These are phyloP conservation scores for Neofusicoccum sp. DNA, from an alignment of 2,329 filamentous ascomycete species.

Conservation along the genomic window DNA sequence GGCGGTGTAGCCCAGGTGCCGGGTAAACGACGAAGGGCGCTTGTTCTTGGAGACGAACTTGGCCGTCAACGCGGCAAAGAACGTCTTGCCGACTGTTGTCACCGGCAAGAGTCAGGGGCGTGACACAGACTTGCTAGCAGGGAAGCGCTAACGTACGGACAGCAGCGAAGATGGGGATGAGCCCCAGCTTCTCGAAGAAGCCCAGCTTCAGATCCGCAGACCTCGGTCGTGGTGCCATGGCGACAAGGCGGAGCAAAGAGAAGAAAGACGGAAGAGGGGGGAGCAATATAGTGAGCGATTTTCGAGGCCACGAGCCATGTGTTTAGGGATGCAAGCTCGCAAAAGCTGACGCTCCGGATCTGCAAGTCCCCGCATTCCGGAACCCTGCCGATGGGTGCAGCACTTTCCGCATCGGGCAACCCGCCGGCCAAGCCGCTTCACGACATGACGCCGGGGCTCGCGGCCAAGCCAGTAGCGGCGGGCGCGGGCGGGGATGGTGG, in stretches of 20 bases:
- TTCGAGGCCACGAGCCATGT: neutral
- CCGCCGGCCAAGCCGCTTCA: neutral
- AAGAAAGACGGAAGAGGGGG: no score
- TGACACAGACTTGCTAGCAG: no score
- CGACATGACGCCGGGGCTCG: neutral
- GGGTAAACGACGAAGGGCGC: neutral
- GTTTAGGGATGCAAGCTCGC: neutral
- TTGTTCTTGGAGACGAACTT: neutral
- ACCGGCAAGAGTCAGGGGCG: neutral
- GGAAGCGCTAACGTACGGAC: neutral
- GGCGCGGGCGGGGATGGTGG: neutral
- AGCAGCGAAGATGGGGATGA: neutral
- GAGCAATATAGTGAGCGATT: neutral
- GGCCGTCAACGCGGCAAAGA: neutral
- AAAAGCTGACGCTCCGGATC: neutral
- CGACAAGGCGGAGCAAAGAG: neutral
- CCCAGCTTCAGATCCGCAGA: constrained; percentile 5
- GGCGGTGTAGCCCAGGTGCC: neutral
- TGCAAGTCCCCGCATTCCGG: constrained; percentile 1
- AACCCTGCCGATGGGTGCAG: neutral
- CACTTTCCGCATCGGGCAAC: neutral
- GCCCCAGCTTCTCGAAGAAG: constrained; percentile 5
- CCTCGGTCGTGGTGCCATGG: constrained; percentile 6
- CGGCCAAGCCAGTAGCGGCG: neutral
- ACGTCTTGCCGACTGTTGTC: neutral